Evolutionary conservation across 2,329 filamentous ascomycete species (phyloP).

Genomic region (Xylaria polymorpha): DNA sequence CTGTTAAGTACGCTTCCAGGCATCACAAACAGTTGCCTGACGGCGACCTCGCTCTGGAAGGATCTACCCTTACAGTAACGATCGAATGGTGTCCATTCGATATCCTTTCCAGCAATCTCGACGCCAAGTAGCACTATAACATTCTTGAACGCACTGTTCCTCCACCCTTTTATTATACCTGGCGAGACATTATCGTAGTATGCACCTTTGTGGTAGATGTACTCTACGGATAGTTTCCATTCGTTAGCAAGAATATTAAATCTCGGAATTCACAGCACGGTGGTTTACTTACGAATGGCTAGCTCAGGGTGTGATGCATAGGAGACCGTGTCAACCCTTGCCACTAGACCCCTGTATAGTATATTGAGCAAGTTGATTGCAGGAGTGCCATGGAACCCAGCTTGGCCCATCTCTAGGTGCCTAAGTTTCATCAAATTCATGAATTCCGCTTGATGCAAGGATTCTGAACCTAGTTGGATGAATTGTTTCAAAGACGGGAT

Average conservation of each 20-base stretch:
- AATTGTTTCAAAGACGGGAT: neutral
- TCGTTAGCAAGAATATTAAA: neutral
- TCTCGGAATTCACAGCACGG: neutral
- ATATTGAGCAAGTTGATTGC: constrained; percentile 14
- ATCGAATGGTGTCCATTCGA: neutral
- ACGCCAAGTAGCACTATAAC: constrained; percentile 17
- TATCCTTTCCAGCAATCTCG: neutral
- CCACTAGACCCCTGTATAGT: neutral
- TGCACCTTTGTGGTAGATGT: neutral
- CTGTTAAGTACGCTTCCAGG: neutral
- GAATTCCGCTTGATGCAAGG: neutral
- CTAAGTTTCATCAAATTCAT: neutral
- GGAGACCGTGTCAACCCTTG: neutral
- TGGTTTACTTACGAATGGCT: constrained; percentile 5
- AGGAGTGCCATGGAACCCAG: constrained; percentile 20
- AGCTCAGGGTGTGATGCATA: constrained; percentile 4
- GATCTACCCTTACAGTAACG: neutral
- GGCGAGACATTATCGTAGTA: neutral
- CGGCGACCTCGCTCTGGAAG: constrained; percentile 1
- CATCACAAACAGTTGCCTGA: constrained; percentile 17
- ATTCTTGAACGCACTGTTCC: constrained; percentile 14
- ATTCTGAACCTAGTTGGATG: constrained; percentile 1
- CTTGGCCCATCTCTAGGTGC: neutral
- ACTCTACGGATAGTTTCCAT: neutral
- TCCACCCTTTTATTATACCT: constrained; percentile 22